A percentile compares a stretch with the other conserved stretches of the same genome.
phyloP scores from a whole-genome alignment of 768 basidiomycete species.

The Pulveroboletus sp. region DNA sequence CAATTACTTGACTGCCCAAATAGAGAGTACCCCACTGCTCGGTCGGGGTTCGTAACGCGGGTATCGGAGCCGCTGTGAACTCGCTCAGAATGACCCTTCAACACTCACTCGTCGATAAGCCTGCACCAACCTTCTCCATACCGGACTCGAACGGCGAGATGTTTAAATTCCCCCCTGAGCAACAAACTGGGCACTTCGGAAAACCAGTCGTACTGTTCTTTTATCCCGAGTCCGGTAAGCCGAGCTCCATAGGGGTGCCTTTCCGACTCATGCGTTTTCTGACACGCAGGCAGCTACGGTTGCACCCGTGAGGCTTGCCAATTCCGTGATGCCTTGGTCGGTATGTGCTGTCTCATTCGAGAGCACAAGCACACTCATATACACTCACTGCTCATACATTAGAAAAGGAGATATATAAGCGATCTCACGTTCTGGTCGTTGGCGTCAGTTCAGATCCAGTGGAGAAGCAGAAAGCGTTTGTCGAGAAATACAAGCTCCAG shows the following conservation, averaged over 20 bases:
- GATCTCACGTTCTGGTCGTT: constrained; percentile 58
- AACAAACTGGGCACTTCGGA: constrained; percentile 31
- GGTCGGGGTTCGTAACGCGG: neutral
- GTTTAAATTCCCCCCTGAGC: constrained; percentile 57
- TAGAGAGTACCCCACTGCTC: neutral
- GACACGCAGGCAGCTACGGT: constrained; percentile 54
- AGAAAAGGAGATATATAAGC: constrained; percentile 65
- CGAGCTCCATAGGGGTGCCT: constrained; percentile 6
- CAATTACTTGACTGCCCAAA: no score
- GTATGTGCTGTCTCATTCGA: constrained; percentile 33
- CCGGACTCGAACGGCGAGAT: constrained; percentile 57
- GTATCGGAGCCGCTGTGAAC: neutral
- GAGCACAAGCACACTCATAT: neutral
- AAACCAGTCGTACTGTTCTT: constrained; percentile 73
- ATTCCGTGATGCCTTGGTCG: constrained; percentile 73
- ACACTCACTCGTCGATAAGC: constrained; percentile 53
- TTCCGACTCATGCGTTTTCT: neutral
- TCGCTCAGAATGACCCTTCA: constrained; percentile 36
- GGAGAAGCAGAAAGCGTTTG: constrained; percentile 69
- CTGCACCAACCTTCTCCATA: constrained; percentile 63
- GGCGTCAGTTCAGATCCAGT: constrained; percentile 74
- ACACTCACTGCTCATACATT: neutral
- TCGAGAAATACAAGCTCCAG: constrained; percentile 61
- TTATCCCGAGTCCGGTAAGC: constrained; percentile 64
- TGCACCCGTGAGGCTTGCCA: constrained; percentile 81